phyloP scores from a whole-genome alignment of 2,329 filamentous ascomycete genomes.

The Bipolaris gigantea region DNA sequence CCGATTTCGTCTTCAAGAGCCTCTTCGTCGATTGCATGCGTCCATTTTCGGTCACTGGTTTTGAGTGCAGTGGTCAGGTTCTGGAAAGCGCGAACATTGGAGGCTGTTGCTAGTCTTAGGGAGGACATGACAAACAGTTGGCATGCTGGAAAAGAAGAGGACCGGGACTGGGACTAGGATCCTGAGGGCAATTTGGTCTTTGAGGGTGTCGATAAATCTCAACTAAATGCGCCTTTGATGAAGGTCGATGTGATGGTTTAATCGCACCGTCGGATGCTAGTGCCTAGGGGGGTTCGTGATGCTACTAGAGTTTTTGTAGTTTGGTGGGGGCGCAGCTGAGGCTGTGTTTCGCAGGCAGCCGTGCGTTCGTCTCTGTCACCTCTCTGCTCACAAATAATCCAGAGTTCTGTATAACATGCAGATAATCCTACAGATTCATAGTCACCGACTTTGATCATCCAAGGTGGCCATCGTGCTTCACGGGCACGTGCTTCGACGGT shows the following conservation, averaged over 20 bases:
- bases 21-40: slow-evolving; percentile 28
- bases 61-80: slow-evolving; percentile 24
- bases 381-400: slow-evolving; percentile 1
- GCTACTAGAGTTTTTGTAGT: slow-evolving; percentile 9
- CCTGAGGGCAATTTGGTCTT: neutral
- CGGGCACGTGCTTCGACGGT: slow-evolving; percentile 5
- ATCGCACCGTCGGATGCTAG: neutral
- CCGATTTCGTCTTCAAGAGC: slow-evolving; percentile 43
- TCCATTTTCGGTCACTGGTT: slow-evolving; percentile 15
- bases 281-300: slow-evolving; percentile 6
- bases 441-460: neutral
- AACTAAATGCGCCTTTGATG: neutral
- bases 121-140: slow-evolving; percentile 17
- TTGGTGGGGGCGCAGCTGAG: slow-evolving; percentile 14
- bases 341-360: slow-evolving; percentile 6
- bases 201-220: neutral
- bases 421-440: neutral
- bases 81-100: slow-evolving; percentile 37
- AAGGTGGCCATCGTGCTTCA: neutral
- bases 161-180: neutral
- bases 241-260: slow-evolving; percentile 2
- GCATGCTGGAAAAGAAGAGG: slow-evolving; percentile 16
- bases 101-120: slow-evolving; percentile 36
- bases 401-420: neutral
- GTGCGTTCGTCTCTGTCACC: neutral